Evolutionary conservation across 2,329 filamentous ascomycete genomes (phyloP), one percentile per base, ranked within the genome.

Genomic region (Ophiostoma triangulosporum): DNA sequence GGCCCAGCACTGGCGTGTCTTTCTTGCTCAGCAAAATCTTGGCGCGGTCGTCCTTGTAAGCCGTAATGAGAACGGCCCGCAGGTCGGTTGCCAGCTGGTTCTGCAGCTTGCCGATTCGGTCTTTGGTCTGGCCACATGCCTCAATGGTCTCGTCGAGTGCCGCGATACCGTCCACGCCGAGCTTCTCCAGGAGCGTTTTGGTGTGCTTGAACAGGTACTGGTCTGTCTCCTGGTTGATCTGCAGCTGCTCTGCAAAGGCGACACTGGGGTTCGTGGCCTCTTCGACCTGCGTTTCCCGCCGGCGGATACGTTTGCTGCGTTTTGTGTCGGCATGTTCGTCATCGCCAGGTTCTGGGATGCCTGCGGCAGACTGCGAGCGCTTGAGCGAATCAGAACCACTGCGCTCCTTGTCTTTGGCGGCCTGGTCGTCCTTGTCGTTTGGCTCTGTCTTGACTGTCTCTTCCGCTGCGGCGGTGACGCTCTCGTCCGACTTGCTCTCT

Each of bases 261-360:
- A 71, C 72, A 50, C 70, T 74, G 6, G 76, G 70, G 56, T 81
- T 78, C 14, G 74, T 64, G 0, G 67, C 64, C 49, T 80, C 79
- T 33, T 77, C 78, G 9, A 68, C 58, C 65, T 74, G 70, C 3
- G 73, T 76, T 43, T 83, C 80, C 52, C 81, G 72, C 17, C 79
- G 75, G 46, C 81, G 73, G 29, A 80, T 80, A 50, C 82, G 71
- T 62, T 85, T 86, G 64, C 80, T 84, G 54, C 81, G 71, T 61
- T 83, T 84, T 52, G 77, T 75, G 11, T 76, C 72, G 2, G 68
- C 69, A 24, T 70, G 73, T 14, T 57, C 54, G 32, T 83, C 80
- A 51, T 83, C 80, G 7, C 29, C 45, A 0, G 65, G 70, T 3
- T 83, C 80, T 0, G 70, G 70, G 15, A 84, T 64, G 3, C 80